Base-by-base conservation (phyloP, 352 stramenopile species). In the Pythium aquatile region DNA sequence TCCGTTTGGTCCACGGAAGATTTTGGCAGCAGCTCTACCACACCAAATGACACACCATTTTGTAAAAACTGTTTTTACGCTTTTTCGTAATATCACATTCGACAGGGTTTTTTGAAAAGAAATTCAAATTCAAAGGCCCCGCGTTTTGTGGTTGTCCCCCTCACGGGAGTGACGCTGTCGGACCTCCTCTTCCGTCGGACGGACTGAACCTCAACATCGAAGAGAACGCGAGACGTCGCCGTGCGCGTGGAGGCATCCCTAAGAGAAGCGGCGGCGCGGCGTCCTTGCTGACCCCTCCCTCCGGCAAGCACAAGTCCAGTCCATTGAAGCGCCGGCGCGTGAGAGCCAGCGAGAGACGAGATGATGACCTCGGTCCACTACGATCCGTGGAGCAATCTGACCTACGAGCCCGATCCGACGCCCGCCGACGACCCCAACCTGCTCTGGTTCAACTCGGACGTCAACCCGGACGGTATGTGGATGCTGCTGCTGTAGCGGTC, bases 361-460 rank as follows among this genome's bases (percentile, higher is more conserved):
- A 57, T 65, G 56, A 72, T 65, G 60, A 69, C 53, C 57, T 11
- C 57, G 10, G 16, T 52, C 32, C 56, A 65, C 33, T 66, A 47
- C 16, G 68, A 75, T 55, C 58, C 59, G 7, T 75, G 68, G 68
- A 71, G 59, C 35, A 62, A 68, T 20, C 62, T 75, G 48, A 35
- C 26, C 39, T 75, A 75, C 51, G 63, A 70, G 29, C 63, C 68
- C 5, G 63, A 68, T 17, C 46, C 58, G 29, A 49, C 58, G 33
- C 35, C 54, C 20, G 58, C 46, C 11, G 55, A 65, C 28, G 68
- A 71, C 20, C 59, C 68, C 32, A 69, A 75, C 29, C 37, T 75
- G 33, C 62, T 93, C 24, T 93, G 84, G 84, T 91, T 93, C 67
- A 79, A 76, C 59, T 81, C 84, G 40, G 32, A 75, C 14, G 65